Evolutionary conservation across 441 rosid species (phyloP).

Genomic region (Populus trichocarpa): DNA sequence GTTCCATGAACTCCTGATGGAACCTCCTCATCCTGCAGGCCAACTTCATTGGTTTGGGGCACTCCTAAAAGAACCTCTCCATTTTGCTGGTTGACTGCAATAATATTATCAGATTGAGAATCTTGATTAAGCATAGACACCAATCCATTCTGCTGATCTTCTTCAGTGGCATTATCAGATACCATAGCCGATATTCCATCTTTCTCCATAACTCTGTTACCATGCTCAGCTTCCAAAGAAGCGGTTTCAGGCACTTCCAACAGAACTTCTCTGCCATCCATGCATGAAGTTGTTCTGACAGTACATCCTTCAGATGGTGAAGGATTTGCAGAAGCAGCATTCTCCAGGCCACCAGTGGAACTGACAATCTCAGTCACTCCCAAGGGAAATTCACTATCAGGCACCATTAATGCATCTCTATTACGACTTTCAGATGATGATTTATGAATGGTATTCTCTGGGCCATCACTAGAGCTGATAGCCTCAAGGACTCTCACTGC

Average conservation of each 20-base stretch:
- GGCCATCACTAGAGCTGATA: constrained; percentile 15
- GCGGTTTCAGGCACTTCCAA: constrained; percentile 12
- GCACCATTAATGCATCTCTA: constrained; percentile 20
- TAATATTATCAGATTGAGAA: not conserved
- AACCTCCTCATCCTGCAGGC: constrained; percentile 11
- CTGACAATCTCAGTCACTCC: constrained; percentile 27
- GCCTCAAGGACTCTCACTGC: constrained; percentile 15
- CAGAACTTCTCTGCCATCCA: constrained; percentile 1
- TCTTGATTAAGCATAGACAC: constrained; percentile 18
- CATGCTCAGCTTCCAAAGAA: constrained; percentile 6
- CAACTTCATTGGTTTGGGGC: constrained; percentile 5
- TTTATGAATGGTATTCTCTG: constrained; percentile 18
- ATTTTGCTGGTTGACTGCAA: constrained; percentile 2
- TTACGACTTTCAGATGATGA: constrained; percentile 20
- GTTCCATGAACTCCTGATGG: not conserved
- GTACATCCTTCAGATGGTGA: constrained; percentile 21
- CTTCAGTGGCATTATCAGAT: constrained; percentile 15
- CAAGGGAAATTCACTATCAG: constrained; percentile 25
- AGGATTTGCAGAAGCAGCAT: constrained; percentile 1
- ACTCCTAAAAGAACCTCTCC: not conserved
- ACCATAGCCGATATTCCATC: constrained; percentile 11
- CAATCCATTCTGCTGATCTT: constrained; percentile 24
- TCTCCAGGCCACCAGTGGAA: constrained; percentile 2
- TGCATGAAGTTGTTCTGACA: constrained; percentile 9
- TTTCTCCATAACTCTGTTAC: constrained; percentile 16